These are phyloP conservation scores for Colletotrichum echinochloae DNA, from an alignment of 2,329 filamentous ascomycete genomes.

Conservation along the genomic window DNA sequence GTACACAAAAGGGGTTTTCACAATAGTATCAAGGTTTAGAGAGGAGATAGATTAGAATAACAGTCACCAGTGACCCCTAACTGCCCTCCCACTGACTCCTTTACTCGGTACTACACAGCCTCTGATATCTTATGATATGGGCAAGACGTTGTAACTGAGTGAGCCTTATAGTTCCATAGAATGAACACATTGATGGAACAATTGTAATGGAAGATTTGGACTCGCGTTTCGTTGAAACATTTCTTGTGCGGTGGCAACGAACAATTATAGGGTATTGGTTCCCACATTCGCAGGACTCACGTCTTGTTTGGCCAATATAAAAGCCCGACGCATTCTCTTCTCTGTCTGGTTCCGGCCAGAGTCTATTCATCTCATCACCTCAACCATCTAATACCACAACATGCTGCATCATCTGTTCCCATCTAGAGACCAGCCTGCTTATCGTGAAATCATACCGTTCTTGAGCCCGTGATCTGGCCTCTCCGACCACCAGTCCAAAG, in stretches of 20 bases:
- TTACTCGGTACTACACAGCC: no score
- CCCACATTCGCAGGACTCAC: no score
- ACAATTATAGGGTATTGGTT: not conserved
- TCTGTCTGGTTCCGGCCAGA: accelerated
- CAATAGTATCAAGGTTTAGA: no score
- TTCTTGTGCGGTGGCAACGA: not conserved
- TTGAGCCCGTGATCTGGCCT: not conserved
- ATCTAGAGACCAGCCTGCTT: not conserved
- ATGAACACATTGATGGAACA: not conserved
- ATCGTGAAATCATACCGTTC: not conserved
- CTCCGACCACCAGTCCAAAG: not conserved
- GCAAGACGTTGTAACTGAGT: not conserved
- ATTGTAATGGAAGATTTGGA: no score
- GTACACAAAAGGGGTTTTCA: no score
- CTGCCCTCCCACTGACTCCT: no score
- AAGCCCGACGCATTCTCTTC: not conserved
- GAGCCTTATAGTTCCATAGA: not conserved
- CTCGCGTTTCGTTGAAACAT: no score
- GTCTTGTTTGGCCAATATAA: not conserved
- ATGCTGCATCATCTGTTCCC: not conserved
- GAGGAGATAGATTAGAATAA: no score
- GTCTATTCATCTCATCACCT: no score
- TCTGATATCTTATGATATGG: no score
- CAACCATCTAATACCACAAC: not conserved
- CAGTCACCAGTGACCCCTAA: no score